phyloP scores from a whole-genome alignment of 345 rosid species.

The Brassica cretica region DNA sequence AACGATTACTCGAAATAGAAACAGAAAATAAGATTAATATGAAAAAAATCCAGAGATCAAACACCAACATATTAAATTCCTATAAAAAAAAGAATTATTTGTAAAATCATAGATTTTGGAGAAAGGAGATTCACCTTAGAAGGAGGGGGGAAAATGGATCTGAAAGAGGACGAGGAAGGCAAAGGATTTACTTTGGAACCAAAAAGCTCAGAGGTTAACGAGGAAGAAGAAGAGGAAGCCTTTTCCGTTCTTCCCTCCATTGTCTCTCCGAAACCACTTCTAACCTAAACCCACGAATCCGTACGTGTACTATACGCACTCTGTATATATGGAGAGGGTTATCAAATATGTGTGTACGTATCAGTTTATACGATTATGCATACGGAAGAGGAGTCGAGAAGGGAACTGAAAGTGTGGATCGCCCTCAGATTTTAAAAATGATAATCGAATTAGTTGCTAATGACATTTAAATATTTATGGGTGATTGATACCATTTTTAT shows the following conservation, averaged over 20 bases:
- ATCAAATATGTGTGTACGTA: neutral
- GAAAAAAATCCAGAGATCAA: neutral
- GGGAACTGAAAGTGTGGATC: constrained; percentile 20
- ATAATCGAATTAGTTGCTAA: no score
- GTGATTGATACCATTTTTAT: no score
- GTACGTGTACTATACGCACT: constrained; percentile 4
- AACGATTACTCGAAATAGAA: neutral
- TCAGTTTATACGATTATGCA: no score
- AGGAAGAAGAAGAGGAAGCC: constrained; percentile 45
- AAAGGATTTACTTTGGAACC: constrained; percentile 53
- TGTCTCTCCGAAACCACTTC: constrained; percentile 23
- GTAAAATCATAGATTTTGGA: neutral
- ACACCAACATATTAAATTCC: neutral
- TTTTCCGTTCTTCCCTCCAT: constrained; percentile 62
- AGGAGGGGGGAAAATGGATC: constrained; percentile 62
- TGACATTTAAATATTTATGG: no score
- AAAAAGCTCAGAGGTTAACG: constrained; percentile 67
- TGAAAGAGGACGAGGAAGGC: constrained; percentile 50
- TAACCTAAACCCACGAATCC: constrained; percentile 29
- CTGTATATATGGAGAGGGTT: neutral
- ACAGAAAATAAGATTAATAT: neutral
- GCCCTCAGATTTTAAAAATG: constrained; percentile 14
- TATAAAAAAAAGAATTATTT: neutral
- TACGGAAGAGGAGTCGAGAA: neutral
- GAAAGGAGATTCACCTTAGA: constrained; percentile 45